Evolutionary conservation across 192 early-diverging fungal genomes (phyloP), one percentile per base, ranked within the genome.

Genomic region (Coemansia sp.): DNA sequence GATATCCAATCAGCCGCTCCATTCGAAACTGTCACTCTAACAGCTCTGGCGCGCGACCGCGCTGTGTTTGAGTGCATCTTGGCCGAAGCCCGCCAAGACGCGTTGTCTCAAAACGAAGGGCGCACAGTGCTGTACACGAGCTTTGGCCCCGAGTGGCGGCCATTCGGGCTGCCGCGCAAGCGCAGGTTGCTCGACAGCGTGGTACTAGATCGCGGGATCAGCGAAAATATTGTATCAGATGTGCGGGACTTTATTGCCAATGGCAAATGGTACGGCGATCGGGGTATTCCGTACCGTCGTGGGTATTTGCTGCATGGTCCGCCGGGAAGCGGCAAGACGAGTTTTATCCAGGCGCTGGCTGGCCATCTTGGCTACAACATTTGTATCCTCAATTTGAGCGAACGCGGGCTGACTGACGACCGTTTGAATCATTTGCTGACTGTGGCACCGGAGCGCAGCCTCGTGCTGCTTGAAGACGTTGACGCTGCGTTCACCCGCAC

Each of bases 91-190:
- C 92, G 92, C 56, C 73, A 79, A 49, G 72, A 88, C 56, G 95
- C 96, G 12, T 72, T 98, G 49, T 79, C 87, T 58, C 90, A 92
- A 64, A 92, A 96, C 76, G 92, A 94, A 58, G 96, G 96, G 19
- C 95, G 95, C 60, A 97, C 93, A 2, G 96, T 98, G 25, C 85
- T 98, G 47, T 97, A 95, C 77, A 95, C 94, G 2, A 91, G 88
- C 41, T 96, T 88, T 82, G 96, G 96, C 0, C 90, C 93, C 5
- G 96, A 98, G 63, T 98, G 96, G 96, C 82, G 94, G 58, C 93
- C 93, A 2, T 97, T 98, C 84, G 96, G 96, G 3, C 82, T 92
- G 63, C 96, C 96, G 9, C 82, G 96, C 43, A 89, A 88, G 73
- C 70, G 86, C n/a, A 72, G 92, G 54, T 67, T 87, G 41, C 63